Percentiles rank a stretch among this genome's conserved stretches.
phyloP scores from a whole-genome alignment of 2,329 filamentous ascomycete species.

The Fusarium decemcellulare region DNA sequence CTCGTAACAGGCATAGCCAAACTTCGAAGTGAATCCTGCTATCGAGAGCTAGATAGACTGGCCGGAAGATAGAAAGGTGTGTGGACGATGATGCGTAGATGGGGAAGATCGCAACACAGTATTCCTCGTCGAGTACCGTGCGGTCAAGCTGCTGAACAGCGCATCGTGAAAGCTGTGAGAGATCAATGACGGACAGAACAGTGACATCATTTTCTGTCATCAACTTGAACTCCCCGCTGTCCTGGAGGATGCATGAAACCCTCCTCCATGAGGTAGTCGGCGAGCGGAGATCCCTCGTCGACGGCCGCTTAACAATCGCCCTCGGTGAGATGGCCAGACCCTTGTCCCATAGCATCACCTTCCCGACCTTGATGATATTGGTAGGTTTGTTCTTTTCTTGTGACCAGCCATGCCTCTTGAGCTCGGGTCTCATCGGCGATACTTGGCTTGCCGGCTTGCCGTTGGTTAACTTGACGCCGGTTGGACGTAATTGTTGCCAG shows the following conservation, averaged over 20 bases:
- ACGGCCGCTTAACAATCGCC: slow-evolving; percentile 70
- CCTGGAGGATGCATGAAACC: slow-evolving; percentile 93
- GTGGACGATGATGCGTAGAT: slow-evolving; percentile 86
- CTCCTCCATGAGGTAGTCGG: slow-evolving; percentile 80
- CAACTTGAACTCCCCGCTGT: slow-evolving; percentile 94
- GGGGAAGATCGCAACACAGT: slow-evolving; percentile 95
- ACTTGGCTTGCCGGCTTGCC: slow-evolving; percentile 52
- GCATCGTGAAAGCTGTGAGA: slow-evolving; percentile 90
- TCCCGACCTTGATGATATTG: slow-evolving; percentile 96
- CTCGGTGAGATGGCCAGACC: slow-evolving; percentile 69
- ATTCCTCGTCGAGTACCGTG: slow-evolving; percentile 92
- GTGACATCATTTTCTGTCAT: slow-evolving; percentile 88
- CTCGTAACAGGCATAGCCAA: slow-evolving; percentile 93
- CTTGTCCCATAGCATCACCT: slow-evolving; percentile 92
- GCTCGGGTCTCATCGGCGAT: slow-evolving; percentile 57
- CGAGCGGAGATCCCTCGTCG: slow-evolving; percentile 69
- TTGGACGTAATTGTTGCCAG: slow-evolving; percentile 82
- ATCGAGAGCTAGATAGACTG: slow-evolving; percentile 90
- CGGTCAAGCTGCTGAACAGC: slow-evolving; percentile 92
- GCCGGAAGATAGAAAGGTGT: slow-evolving; percentile 83
- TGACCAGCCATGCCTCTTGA: slow-evolving; percentile 57
- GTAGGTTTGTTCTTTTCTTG: slow-evolving; percentile 52
- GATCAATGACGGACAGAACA: slow-evolving; percentile 85
- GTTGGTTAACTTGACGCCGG: slow-evolving; percentile 67
- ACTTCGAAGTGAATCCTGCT: slow-evolving; percentile 94